phyloP scores from a whole-genome alignment of 2,329 filamentous ascomycete genomes.

The Fusarium nisikadoi region DNA sequence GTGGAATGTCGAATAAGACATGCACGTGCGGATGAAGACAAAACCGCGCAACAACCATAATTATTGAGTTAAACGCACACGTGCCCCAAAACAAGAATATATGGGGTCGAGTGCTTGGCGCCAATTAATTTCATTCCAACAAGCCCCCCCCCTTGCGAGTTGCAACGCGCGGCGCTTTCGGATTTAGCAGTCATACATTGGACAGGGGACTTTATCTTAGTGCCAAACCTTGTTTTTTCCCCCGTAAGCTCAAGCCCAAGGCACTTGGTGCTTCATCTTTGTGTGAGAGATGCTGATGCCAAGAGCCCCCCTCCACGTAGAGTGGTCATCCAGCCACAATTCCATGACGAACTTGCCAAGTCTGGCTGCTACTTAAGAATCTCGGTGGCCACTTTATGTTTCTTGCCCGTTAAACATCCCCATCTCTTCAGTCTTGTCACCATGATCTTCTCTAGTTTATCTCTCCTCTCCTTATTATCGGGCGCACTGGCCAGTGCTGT shows the following conservation, averaged over 20 bases:
- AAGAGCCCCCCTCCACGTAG: not conserved
- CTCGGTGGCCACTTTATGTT: not conserved
- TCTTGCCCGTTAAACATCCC: not conserved
- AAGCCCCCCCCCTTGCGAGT: not conserved
- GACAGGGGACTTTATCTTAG: not conserved
- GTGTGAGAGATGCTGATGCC: conserved; percentile 22
- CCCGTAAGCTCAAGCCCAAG: not conserved
- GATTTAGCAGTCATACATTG: conserved; percentile 7
- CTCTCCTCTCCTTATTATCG: conserved; percentile 4
- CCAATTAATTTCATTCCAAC: conserved; percentile 19
- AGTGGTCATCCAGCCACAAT: conserved; percentile 15
- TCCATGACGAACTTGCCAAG: conserved; percentile 19
- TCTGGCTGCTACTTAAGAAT: conserved; percentile 12
- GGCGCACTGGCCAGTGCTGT: conserved; percentile 9
- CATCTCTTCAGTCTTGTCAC: not conserved
- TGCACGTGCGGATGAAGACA: not conserved
- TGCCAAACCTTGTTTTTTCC: conserved; percentile 1
- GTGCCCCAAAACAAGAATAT: conserved; percentile 4
- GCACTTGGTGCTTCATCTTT: conserved; percentile 24
- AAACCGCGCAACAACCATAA: not conserved
- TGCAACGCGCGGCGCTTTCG: conserved; percentile 10
- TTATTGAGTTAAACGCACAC: not conserved
- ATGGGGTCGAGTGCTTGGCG: not conserved
- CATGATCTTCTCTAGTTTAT: not conserved
- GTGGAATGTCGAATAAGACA: conserved; percentile 1